Base-by-base conservation (phyloP, 345 rosid species). In the Acer saccharum region DNA sequence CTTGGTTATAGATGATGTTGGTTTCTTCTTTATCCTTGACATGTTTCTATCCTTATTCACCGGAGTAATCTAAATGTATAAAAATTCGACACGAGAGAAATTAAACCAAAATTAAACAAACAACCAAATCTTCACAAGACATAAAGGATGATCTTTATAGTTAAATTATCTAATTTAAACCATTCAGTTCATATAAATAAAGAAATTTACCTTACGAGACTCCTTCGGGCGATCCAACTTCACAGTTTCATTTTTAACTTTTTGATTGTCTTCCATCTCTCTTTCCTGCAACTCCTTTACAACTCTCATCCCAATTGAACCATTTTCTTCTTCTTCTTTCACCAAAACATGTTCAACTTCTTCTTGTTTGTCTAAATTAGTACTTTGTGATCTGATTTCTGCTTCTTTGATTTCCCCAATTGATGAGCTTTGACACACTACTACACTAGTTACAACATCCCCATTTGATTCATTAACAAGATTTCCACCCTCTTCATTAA, bases 201-300 rank as follows among this genome's bases (percentile, higher is more conserved):
- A 63, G n/a, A 58, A 58, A 25, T 60, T 32, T 74, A 95, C 99
- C 97, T 88, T 88, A 32, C 75, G 83, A 76, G 90, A 69, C 72
- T 63, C 82, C 78, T 83, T 87, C 17, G 57, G 81, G 81, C 64
- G 86, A 83, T 78, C 85, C 60, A 69, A 73, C 73, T 80, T 83
- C 7, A 50, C 74, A 72, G 74, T 86, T 75, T 71, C 83, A 74
- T 80, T 84, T 27, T 71, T 78, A 71, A 48, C 77, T 77, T 76
- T 72, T 48, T 64, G 68, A 18, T 79, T 58, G 67, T 57, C 80
- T 71, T 74, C 79, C 25, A 5, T 74, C 81, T 84, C 88, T 70
- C 77, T 83, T 68, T 74, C 84, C 48, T 65, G 74, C 23, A 78
- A 77, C 69, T 88, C 87, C 71, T 80, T 76, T 17, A 41, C 54